Evolutionary conservation across 345 rosid genomes (phyloP).

Genomic region (Aegle marmelos): DNA sequence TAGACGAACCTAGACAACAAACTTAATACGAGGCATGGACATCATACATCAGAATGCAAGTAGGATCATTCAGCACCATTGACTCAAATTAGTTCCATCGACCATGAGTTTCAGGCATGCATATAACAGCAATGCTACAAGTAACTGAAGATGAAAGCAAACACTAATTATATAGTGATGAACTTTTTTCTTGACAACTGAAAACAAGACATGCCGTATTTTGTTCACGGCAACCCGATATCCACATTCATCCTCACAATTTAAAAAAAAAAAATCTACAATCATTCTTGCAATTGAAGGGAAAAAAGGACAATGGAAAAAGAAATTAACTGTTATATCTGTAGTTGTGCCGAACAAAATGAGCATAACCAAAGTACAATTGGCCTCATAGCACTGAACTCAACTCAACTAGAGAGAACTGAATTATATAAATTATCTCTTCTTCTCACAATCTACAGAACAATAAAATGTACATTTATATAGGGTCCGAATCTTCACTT

Average conservation of each 20-base stretch:
- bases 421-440: not conserved
- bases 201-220: not conserved
- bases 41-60: not conserved
- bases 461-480: slow-evolving; percentile 1
- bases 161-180: not conserved
- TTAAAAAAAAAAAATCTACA: not conserved
- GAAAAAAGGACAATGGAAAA: not conserved
- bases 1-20: not conserved
- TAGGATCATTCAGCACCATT: not conserved
- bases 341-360: not conserved
- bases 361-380: not conserved
- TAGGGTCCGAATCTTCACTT: not conserved
- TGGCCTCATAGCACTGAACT: not conserved
- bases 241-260: not conserved
- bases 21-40: not conserved
- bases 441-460: not conserved
- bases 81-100: not conserved
- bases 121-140: not conserved
- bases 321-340: not conserved
- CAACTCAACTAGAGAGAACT: not conserved
- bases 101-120: not conserved
- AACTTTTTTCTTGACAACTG: not conserved
- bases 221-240: too few species aligned
- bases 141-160: not conserved
- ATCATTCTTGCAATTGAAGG: not conserved